phyloP scores from a whole-genome alignment of 331 rosid species.

The Pyracantha coccinea region DNA sequence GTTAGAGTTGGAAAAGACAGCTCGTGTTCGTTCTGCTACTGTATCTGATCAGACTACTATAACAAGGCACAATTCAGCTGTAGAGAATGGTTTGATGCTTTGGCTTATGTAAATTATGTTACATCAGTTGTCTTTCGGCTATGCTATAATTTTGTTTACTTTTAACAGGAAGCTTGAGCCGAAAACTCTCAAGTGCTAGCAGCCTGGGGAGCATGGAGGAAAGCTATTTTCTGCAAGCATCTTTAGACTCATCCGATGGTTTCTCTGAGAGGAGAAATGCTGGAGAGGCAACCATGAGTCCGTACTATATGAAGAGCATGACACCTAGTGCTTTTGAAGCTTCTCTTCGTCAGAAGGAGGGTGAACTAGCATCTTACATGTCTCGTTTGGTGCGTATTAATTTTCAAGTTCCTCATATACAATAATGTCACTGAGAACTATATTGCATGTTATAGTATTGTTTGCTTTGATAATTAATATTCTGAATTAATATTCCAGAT shows the following conservation, averaged over 20 bases:
- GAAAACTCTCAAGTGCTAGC: constrained; percentile 76
- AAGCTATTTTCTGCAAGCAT: constrained; percentile 93
- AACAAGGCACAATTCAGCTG: constrained; percentile 46
- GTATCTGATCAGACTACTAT: constrained; percentile 50
- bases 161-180: constrained; percentile 65
- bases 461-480: not conserved
- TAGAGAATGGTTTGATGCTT: constrained; percentile 69
- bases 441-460: not conserved
- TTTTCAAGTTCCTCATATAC: constrained; percentile 9
- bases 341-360: constrained; percentile 98
- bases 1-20: constrained; percentile 73
- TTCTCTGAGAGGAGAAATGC: constrained; percentile 61
- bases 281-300: constrained; percentile 67
- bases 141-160: constrained; percentile 12
- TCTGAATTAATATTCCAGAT: constrained; percentile 5
- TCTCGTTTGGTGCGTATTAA: constrained; percentile 74
- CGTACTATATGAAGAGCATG: constrained; percentile 96
- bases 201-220: constrained; percentile 92
- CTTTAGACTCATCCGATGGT: constrained; percentile 76
- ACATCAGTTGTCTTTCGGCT: constrained; percentile 5
- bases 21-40: constrained; percentile 38
- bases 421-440: not conserved
- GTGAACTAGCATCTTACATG: constrained; percentile 96
- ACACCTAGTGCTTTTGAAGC: constrained; percentile 90
- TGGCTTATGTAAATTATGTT: constrained; percentile 7